A percentile compares a stretch with the other conserved stretches of the same genome.
These are phyloP conservation scores for Phaeosphaeriaceae sp. DNA, from an alignment of 2,329 filamentous ascomycete species.

Conservation along the genomic window DNA sequence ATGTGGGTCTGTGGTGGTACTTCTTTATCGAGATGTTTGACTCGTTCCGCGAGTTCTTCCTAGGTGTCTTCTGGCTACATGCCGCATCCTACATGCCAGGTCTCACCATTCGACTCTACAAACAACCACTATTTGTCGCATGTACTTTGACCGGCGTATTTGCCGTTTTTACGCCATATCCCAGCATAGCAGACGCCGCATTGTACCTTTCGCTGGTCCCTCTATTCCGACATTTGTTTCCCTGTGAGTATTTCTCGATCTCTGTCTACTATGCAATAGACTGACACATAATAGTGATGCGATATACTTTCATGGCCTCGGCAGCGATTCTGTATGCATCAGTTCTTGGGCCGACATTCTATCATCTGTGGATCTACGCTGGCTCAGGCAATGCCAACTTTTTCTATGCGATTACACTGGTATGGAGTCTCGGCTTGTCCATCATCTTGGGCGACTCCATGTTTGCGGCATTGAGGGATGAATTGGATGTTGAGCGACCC, in stretches of 20 bases:
- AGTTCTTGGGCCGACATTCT: conserved; percentile 91
- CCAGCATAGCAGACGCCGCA: conserved; percentile 87
- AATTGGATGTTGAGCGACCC: conserved; percentile 91
- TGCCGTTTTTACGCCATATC: conserved; percentile 96
- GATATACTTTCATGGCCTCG: conserved; percentile 87
- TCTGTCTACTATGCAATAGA: not conserved
- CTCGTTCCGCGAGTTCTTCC: conserved; percentile 94
- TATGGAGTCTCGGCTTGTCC: conserved; percentile 92
- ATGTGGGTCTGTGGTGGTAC: conserved; percentile 98
- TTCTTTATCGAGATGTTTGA: conserved; percentile 99
- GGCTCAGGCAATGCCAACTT: conserved; percentile 98
- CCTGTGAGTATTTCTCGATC: conserved; percentile 60
- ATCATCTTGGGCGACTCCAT: conserved; percentile 86
- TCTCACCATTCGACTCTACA: conserved; percentile 79
- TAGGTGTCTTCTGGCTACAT: conserved; percentile 98
- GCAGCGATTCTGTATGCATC: conserved; percentile 86
- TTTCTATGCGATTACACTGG: conserved; percentile 98
- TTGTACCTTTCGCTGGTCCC: conserved; percentile 84
- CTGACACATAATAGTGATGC: conserved; percentile 69
- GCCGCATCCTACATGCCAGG: conserved; percentile 88
- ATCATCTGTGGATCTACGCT: conserved; percentile 97
- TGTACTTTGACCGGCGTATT: conserved; percentile 88
- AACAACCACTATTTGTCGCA: conserved; percentile 85
- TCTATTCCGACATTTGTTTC: conserved; percentile 89
- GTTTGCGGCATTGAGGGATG: conserved; percentile 88